Evolutionary conservation across 2,329 filamentous ascomycete species (phyloP).

Genomic region (Magnaporthiopsis incrustans): DNA sequence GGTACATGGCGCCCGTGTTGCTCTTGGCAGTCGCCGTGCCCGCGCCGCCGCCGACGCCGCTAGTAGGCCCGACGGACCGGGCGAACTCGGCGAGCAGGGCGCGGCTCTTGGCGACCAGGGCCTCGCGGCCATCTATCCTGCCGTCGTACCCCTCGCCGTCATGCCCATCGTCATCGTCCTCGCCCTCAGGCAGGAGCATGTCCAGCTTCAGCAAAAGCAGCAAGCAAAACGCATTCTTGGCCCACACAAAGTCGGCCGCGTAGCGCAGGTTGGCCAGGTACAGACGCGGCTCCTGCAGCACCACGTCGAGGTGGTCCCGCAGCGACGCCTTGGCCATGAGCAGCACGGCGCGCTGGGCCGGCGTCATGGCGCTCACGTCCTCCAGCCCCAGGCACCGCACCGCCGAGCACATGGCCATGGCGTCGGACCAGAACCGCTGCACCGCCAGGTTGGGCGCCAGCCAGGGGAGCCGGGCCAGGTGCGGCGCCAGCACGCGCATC

Average conservation of each 20-base stretch:
- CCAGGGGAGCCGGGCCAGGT: constrained; percentile 23
- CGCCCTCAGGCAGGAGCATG: constrained; percentile 35
- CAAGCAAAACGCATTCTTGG: constrained; percentile 50
- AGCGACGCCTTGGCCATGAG: constrained; percentile 42
- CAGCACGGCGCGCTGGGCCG: constrained; percentile 37
- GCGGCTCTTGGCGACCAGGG: neutral
- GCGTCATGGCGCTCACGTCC: constrained; percentile 31
- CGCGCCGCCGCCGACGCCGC: neutral
- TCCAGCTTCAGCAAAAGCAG: constrained; percentile 44
- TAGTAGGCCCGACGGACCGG: neutral
- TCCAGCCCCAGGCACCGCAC: constrained; percentile 26
- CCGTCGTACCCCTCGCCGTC: neutral
- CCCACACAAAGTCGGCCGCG: constrained; percentile 51
- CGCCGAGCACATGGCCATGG: constrained; percentile 43
- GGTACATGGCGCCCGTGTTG: neutral
- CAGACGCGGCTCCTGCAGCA: constrained; percentile 32
- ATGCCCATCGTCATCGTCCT: constrained; percentile 1
- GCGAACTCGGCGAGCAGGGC: neutral
- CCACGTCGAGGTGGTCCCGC: constrained; percentile 38
- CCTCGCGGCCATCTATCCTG: neutral
- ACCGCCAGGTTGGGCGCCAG: constrained; percentile 38
- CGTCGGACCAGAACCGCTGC: constrained; percentile 45
- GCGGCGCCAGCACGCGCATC: constrained; percentile 19
- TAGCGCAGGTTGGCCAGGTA: constrained; percentile 44
- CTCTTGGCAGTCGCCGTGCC: neutral